Evolutionary conservation across 1,284 basidiomycete species (phyloP).

Genomic region (Melampsora larici-populina): DNA sequence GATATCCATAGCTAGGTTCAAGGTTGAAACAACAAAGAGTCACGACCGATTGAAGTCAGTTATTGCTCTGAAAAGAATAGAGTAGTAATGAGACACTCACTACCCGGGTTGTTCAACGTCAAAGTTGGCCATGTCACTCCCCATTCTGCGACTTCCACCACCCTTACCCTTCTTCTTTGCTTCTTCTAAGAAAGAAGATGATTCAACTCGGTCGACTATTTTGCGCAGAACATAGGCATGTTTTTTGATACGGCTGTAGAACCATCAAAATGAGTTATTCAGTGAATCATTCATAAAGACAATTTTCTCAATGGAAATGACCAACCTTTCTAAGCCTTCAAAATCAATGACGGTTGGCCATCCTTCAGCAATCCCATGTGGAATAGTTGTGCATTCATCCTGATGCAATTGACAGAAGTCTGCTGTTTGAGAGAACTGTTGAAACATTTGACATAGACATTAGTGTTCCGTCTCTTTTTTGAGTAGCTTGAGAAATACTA

Average conservation of each 20-base stretch:
- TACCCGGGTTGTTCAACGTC: conserved; percentile 8
- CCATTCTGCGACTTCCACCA: neutral
- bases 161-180: neutral
- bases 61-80: neutral
- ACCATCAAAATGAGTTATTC: no score
- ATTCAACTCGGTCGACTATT: no score
- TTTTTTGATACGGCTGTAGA: no score
- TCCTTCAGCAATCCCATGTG: neutral
- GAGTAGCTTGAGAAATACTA: no score
- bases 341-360: conserved; percentile 6
- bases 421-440: no score
- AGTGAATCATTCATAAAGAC: no score
- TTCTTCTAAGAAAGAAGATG: no score
- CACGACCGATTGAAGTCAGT: neutral
- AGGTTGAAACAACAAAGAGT: no score
- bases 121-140: neutral
- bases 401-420: neutral
- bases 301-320: neutral
- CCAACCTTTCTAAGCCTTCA: neutral
- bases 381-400: neutral
- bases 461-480: no score
- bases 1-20: neutral
- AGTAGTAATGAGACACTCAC: neutral
- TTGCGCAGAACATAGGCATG: no score
- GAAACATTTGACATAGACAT: no score